Base-by-base conservation (phyloP, 1,284 basidiomycete species). In the Inonotus obliquus region DNA sequence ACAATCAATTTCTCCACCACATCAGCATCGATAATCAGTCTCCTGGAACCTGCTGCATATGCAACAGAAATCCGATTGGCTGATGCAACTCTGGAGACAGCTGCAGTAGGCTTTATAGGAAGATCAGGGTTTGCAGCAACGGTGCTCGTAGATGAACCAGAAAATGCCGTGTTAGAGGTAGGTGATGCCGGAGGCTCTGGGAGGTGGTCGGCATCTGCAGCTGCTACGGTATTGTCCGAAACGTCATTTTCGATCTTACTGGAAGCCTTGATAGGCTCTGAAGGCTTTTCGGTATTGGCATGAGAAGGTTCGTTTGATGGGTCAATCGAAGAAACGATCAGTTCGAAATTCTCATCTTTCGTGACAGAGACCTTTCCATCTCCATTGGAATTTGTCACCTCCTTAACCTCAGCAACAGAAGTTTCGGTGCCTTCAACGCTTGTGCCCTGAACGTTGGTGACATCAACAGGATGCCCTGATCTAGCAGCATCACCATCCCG, bases 21-120 rank as follows among this genome's bases (percentile, higher is more conserved):
- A 62, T 91, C 88, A 2, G 96, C 91, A 73, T 98, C 91, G 63
- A 98, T 82, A 27, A 96, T 89, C 52, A 99, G 80, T 39, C 96
- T 82, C 61, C 92, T 81, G 61, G 87, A 87, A 54, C 92, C 93
- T 47, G 89, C 88, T 64, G 94, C 94, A 73, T 96, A 99, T 0
- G 96, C 89, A 69, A 98, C 92, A 13, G 92, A 96, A n/a, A 98
- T 74, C n/a, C 89, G 83, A 68, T 91, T 91, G 27, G 89, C 86
- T 52, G 89, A 90, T 7, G 88, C 83, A 1, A 76, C 74, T 57
- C 71, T 69, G 41, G 68, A 66, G 32, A 52, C 21, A 39, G 68
- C 67, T 25, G 65, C 57, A 44, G 68, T 68, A 51, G 60, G 63
- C 62, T 65, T 57, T 55, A 65, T 52, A 61, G 63, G 54, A 54